phyloP scores from a whole-genome alignment of 257 asterid species.

The Solanum dulcamara region DNA sequence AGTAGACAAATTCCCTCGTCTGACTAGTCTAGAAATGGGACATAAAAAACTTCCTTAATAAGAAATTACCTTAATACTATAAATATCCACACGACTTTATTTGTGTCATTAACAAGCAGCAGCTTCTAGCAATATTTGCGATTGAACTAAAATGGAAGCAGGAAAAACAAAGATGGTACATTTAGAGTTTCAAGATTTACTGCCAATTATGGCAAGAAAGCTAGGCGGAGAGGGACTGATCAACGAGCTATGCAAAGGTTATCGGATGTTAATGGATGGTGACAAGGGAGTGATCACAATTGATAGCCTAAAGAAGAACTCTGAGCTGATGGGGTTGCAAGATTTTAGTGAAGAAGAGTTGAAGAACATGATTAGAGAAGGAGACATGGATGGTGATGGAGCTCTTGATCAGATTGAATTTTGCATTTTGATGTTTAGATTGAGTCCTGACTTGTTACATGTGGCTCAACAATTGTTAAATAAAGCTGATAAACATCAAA shows the following conservation, averaged over 20 bases:
- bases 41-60: background rate
- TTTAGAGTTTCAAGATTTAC: constrained; percentile 8
- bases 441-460: constrained; percentile 8
- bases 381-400: constrained; percentile 14
- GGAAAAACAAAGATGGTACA: background rate
- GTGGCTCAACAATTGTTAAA: background rate
- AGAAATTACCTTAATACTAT: background rate
- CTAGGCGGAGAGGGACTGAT: constrained; percentile 12
- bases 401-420: constrained; percentile 10
- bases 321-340: constrained; percentile 9
- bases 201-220: constrained; percentile 4
- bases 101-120: background rate
- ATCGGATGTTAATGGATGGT: background rate
- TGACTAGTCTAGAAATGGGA: background rate
- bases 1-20: background rate
- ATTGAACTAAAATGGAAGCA: background rate
- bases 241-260: constrained; percentile 7
- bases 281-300: constrained; percentile 4
- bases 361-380: constrained; percentile 3
- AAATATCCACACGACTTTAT: background rate
- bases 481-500: background rate
- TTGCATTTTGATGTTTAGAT: constrained; percentile 19
- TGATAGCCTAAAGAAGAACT: constrained; percentile 13
- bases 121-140: background rate
- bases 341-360: constrained; percentile 7